Base-by-base conservation (phyloP, 495 filamentous ascomycete species). In the Physcia stellaris region DNA sequence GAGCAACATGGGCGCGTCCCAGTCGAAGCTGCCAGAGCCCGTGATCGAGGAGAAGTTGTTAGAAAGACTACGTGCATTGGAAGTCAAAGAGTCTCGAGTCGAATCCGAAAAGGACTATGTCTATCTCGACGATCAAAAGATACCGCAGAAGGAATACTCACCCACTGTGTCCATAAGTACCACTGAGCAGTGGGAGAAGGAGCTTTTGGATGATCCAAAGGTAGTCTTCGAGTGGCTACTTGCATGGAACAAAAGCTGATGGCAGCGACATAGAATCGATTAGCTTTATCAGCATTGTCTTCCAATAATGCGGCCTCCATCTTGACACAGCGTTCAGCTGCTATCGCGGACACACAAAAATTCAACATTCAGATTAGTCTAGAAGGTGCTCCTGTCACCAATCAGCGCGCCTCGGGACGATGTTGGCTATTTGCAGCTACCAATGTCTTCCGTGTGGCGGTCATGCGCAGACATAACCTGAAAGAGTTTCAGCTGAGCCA, bases 351-450 rank as follows among this genome's bases (percentile, higher is more conserved):
- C 50, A 72, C 65, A 23, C 83, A 90, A 36, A 66, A 77, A 28
- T 94, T 85, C 71, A 88, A 86, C 49, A 51, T 85, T 54, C 75
- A 77, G 56, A 83, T 94, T 44, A 78, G 81, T 4, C 65, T 84
- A 26, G 84, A 93, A 59, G 85, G 86, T 27, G 64, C 65, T 0
- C 85, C 85, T 5, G 80, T 92, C 47, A 94, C 85, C 5, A 86
- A 90, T 56, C 85, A 94, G 57, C 66, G 75, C 16, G 67, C 68
- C 2, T 80, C 76, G 2, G 85, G 85, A 9, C 70, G 85, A 41
- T 94, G 85, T 63, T 94, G 85, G 85, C 70, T 92, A 34, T 94
- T 94, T 48, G 86, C 86, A 5, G 64, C 75, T 19, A 86, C 82
- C 6, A 94, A 94, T 49, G 75, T 90, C 37, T 88, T 92, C 58